phyloP scores from a whole-genome alignment of 1,139 yeast genomes.

The Lipomyces yarrowii region DNA sequence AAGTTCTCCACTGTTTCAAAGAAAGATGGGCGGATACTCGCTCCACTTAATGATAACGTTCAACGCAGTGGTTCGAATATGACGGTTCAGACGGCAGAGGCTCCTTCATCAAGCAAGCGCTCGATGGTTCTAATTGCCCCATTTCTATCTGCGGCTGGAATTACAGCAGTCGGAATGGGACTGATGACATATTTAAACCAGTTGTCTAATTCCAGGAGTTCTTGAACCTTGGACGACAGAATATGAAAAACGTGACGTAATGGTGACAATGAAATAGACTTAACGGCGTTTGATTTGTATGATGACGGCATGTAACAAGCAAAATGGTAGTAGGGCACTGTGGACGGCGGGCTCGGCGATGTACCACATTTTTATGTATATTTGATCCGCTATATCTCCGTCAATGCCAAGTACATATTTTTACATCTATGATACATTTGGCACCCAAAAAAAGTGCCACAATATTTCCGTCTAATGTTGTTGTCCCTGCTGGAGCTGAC shows the following conservation, averaged over 20 bases:
- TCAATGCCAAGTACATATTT: neutral
- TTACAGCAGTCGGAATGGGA: slow-evolving; percentile 28
- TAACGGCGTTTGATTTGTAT: neutral
- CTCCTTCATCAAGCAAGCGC: neutral
- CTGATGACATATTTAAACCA: slow-evolving; percentile 23
- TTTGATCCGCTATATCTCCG: neutral
- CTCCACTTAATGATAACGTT: neutral
- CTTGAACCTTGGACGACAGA: neutral
- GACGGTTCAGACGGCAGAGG: neutral
- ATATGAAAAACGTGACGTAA: neutral
- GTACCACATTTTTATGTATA: neutral
- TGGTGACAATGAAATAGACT: neutral
- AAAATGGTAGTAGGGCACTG: neutral
- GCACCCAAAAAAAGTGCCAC: neutral
- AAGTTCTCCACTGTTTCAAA: neutral
- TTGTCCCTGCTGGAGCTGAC: neutral
- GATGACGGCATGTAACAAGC: neutral
- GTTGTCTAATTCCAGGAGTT: neutral
- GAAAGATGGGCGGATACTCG: neutral
- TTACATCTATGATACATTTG: slow-evolving; percentile 1
- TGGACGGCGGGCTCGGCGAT: neutral
- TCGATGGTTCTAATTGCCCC: slow-evolving; percentile 9
- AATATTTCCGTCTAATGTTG: neutral
- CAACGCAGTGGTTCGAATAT: neutral
- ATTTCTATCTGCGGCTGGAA: slow-evolving; percentile 23